A percentile compares a stretch with the other conserved stretches of the same genome.
phyloP scores from a whole-genome alignment of 768 basidiomycete genomes.

The Hygrophoropsis aurantiaca region DNA sequence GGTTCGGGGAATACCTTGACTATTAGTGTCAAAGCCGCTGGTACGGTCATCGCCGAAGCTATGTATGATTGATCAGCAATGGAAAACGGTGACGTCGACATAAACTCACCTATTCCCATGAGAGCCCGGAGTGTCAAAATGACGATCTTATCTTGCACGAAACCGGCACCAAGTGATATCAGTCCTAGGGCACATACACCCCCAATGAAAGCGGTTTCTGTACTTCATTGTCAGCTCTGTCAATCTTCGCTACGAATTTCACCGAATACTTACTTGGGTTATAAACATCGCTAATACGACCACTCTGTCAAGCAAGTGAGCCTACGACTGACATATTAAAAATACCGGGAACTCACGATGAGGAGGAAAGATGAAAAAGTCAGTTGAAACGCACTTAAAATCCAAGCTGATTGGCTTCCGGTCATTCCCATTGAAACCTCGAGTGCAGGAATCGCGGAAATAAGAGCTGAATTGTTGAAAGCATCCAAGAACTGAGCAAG shows the following conservation, averaged over 20 bases:
- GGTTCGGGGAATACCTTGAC: conserved; percentile 51
- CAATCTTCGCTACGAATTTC: neutral
- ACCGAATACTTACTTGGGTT: conserved; percentile 37
- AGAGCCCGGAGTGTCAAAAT: conserved; percentile 53
- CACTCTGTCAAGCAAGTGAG: conserved; percentile 25
- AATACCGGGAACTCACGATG: conserved; percentile 21
- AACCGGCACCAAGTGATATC: conserved; percentile 46
- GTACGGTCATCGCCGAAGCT: conserved; percentile 51
- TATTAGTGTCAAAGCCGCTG: conserved; percentile 49
- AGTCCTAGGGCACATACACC: conserved; percentile 43
- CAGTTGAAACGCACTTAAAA: conserved; percentile 41
- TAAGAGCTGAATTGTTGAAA: conserved; percentile 42
- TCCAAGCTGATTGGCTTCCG: conserved; percentile 34
- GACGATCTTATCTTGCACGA: conserved; percentile 43
- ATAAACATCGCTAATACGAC: conserved; percentile 38
- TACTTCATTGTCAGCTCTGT: neutral
- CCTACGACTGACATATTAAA: neutral
- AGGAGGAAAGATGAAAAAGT: conserved; percentile 45
- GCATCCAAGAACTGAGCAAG: conserved; percentile 43
- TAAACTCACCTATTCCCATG: conserved; percentile 42
- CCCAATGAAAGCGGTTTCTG: conserved; percentile 40
- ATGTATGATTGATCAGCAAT: too few species aligned
- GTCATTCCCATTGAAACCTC: conserved; percentile 17
- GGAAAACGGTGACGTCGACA: neutral
- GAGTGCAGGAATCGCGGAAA: conserved; percentile 39